Conservation (phyloP, 345 rosid genomes). For the Gossypium stocksii region DNA sequence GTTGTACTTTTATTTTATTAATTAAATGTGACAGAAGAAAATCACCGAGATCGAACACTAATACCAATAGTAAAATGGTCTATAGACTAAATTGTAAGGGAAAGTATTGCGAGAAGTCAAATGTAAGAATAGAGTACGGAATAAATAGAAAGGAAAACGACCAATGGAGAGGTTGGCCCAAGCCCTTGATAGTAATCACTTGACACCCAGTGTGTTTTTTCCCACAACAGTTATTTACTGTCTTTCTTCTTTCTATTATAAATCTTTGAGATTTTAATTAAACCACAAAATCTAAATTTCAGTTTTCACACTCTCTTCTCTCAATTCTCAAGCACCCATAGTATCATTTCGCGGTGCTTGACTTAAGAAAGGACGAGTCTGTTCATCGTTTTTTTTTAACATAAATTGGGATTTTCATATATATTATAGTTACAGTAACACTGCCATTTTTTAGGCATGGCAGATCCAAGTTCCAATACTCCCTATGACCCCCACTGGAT, state of each 20-base stretch:
- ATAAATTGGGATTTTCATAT: neutral
- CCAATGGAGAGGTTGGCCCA: no score
- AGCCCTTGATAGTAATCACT: no score
- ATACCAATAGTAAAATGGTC: no score
- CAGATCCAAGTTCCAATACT: neutral
- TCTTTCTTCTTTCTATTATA: conserved; percentile 11
- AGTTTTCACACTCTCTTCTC: neutral
- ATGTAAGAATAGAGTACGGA: no score
- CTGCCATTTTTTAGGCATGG: neutral
- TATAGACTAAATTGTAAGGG: no score
- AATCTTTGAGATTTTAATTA: neutral
- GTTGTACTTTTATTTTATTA: no score
- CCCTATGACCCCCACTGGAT: neutral
- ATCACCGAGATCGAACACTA: no score
- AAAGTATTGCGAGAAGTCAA: no score
- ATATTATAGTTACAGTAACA: neutral
- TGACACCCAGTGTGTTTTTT: neutral
- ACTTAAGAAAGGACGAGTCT: neutral
- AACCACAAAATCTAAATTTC: neutral
- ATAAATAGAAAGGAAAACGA: no score
- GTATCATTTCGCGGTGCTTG: conserved; percentile 6
- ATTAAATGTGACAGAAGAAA: no score
- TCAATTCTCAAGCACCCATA: conserved; percentile 27
- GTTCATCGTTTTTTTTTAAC: neutral
- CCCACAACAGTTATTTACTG: conserved; percentile 35